Evolutionary conservation across 2,329 filamentous ascomycete genomes (phyloP).

Genomic region (Tolypocladium paradoxum): DNA sequence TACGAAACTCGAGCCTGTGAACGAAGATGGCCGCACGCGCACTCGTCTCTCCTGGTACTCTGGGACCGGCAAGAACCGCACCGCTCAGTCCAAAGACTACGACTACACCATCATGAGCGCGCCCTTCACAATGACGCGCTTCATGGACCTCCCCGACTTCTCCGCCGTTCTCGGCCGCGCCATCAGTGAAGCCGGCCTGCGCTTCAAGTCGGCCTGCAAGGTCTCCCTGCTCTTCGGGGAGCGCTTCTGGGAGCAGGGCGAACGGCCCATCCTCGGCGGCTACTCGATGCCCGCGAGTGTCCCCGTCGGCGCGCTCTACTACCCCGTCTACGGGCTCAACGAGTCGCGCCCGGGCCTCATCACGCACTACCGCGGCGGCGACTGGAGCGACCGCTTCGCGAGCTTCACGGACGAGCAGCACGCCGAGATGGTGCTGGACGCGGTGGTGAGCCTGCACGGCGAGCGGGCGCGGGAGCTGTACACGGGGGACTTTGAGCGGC

Average conservation of each 20-base stretch:
- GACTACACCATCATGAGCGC: conserved; percentile 27
- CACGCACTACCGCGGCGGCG: conserved; percentile 5
- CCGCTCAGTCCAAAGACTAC: conserved; percentile 18
- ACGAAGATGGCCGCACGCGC: not conserved
- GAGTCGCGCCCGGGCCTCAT: conserved; percentile 38
- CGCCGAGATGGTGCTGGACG: conserved; percentile 1
- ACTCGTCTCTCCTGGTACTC: conserved; percentile 3
- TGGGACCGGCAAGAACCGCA: conserved; percentile 12
- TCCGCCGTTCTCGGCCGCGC: conserved; percentile 17
- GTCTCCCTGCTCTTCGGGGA: conserved; percentile 47
- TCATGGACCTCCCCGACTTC: conserved; percentile 24
- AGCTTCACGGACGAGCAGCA: conserved; percentile 3
- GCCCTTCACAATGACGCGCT: conserved; percentile 24
- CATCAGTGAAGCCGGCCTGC: conserved; percentile 11
- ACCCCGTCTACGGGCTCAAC: conserved; percentile 41
- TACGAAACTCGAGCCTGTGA: conserved; percentile 9
- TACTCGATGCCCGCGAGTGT: conserved; percentile 15
- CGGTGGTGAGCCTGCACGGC: conserved; percentile 7
- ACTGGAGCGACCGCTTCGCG: conserved; percentile 5
- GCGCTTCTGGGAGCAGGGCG: conserved; percentile 23
- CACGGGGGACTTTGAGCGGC: conserved; percentile 45
- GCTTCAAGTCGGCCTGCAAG: conserved; percentile 17
- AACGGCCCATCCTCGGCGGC: conserved; percentile 27
- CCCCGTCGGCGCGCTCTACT: conserved; percentile 27
- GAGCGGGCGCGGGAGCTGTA: conserved; percentile 41